Conservation (phyloP, 2,329 filamentous ascomycete species). For the Biscogniauxia mediterranea region DNA sequence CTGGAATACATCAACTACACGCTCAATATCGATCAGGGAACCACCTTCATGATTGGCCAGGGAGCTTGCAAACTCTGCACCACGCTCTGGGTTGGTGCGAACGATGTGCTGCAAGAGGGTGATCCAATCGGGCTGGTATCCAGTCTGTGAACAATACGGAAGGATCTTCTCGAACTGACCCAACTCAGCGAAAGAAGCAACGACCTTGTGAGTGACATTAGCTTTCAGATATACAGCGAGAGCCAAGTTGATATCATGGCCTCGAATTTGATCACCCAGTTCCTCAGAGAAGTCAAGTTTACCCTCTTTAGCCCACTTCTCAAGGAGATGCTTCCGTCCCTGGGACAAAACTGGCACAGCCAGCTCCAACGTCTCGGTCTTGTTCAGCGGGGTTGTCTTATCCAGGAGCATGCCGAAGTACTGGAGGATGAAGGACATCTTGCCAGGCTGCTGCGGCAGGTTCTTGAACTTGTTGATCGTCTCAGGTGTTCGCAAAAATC, state of each 20-base stretch:
- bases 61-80: slow-evolving; percentile 88
- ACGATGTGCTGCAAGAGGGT: slow-evolving; percentile 90
- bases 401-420: slow-evolving; percentile 98
- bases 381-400: slow-evolving; percentile 82
- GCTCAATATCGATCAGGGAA: slow-evolving; percentile 85
- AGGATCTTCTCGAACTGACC: slow-evolving; percentile 97
- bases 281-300: slow-evolving; percentile 97
- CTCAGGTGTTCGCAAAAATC: slow-evolving; percentile 89
- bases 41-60: slow-evolving; percentile 87
- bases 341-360: slow-evolving; percentile 90
- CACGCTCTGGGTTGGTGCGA: slow-evolving; percentile 88
- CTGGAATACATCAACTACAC: slow-evolving; percentile 96
- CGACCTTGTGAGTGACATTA: slow-evolving; percentile 88
- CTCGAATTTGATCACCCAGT: slow-evolving; percentile 88
- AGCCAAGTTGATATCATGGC: slow-evolving; percentile 85
- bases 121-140: slow-evolving; percentile 95
- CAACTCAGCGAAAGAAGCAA: slow-evolving; percentile 91
- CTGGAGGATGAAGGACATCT: slow-evolving; percentile 91
- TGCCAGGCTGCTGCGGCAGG: slow-evolving; percentile 73
- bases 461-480: slow-evolving; percentile 97
- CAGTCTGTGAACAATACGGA: slow-evolving; percentile 78
- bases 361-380: slow-evolving; percentile 90
- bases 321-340: slow-evolving; percentile 90
- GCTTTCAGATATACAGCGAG: slow-evolving; percentile 88
- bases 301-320: slow-evolving; percentile 97